phyloP scores from a whole-genome alignment of 306 rosid genomes.

The Trifolium dubium region DNA sequence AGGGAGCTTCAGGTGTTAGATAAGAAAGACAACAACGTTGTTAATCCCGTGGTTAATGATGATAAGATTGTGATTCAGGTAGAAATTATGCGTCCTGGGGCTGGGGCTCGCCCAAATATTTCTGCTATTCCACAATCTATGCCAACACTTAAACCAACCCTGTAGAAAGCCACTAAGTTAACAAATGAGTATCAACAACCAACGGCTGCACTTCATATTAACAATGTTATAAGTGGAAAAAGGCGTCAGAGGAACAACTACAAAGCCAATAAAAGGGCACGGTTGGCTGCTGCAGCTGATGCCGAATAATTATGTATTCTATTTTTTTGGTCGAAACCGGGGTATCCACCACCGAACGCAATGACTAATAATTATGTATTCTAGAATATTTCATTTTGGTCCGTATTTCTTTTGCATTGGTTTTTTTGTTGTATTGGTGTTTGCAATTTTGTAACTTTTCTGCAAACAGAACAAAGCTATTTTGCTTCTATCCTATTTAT shows the following conservation, averaged over 20 bases:
- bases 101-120: constrained; percentile 20
- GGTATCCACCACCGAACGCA: no score
- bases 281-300: constrained; percentile 1
- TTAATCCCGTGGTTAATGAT: not conserved
- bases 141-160: constrained; percentile 28
- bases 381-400: not conserved
- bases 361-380: constrained; percentile 57
- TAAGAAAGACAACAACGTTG: constrained; percentile 13
- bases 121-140: constrained; percentile 35
- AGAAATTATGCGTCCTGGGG: constrained; percentile 21
- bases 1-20: not conserved
- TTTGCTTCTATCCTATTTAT: no score
- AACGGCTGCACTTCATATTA: constrained; percentile 19
- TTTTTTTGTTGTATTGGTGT: not conserved
- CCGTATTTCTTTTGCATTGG: not conserved
- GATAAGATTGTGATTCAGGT: not conserved
- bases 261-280: constrained; percentile 53
- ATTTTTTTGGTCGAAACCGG: no score
- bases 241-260: constrained; percentile 52
- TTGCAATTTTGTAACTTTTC: no score
- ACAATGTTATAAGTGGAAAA: constrained; percentile 38
- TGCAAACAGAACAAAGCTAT: no score
- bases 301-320: constrained; percentile 48
- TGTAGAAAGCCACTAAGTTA: constrained; percentile 13
- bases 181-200: constrained; percentile 46